Conservation (phyloP, 1,284 basidiomycete species). For the Microbotryomycetes sp. region DNA sequence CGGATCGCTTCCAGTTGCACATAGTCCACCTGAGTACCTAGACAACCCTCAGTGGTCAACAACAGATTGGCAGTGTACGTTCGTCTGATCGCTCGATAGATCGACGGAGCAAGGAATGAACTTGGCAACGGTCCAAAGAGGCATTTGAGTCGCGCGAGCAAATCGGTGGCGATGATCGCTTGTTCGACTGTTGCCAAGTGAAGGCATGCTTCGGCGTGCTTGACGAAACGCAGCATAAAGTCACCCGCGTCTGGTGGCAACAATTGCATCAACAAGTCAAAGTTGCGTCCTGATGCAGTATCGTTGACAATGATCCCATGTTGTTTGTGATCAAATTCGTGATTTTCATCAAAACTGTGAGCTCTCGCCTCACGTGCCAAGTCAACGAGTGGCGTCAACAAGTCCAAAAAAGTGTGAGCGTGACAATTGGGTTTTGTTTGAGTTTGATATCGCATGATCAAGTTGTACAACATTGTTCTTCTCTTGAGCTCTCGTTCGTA, state of each 20-base stretch:
- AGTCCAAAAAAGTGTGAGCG: no score
- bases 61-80: neutral
- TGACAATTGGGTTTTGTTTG: no score
- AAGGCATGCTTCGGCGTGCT: neutral
- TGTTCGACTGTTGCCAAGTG: neutral
- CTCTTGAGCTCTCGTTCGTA: no score
- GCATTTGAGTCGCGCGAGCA: neutral
- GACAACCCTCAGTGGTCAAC: neutral
- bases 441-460: no score
- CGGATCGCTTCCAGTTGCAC: neutral
- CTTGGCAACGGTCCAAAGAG: neutral
- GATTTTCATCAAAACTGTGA: no score
- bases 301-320: no score
- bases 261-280: neutral
- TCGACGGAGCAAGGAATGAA: neutral
- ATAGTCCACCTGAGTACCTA: neutral
- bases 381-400: no score
- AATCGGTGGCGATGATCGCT: neutral
- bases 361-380: no score
- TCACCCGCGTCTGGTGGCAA: neutral
- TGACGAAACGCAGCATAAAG: neutral
- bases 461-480: no score
- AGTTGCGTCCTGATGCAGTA: no score
- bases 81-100: neutral
- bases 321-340: no score